phyloP scores from a whole-genome alignment of 2,329 filamentous ascomycete genomes.

The Fusarium robinianum region DNA sequence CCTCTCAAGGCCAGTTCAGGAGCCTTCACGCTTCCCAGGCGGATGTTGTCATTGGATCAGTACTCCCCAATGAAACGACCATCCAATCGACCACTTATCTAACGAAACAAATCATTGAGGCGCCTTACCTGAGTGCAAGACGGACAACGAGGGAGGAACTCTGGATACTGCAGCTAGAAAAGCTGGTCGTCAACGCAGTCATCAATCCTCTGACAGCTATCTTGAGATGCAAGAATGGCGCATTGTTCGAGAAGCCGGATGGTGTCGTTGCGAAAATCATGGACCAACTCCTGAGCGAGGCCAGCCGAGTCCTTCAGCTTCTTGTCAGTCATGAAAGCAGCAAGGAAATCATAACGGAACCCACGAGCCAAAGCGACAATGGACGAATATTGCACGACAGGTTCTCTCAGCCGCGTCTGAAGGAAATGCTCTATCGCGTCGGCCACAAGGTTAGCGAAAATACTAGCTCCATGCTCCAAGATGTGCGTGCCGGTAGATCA shows the following conservation, averaged over 20 bases:
- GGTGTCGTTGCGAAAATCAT: constrained; percentile 62
- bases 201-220: constrained; percentile 87
- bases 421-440: constrained; percentile 51
- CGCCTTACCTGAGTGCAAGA: constrained; percentile 50
- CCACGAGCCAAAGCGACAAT: neutral
- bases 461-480: constrained; percentile 66
- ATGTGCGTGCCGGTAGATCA: constrained; percentile 53
- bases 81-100: constrained; percentile 43
- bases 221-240: constrained; percentile 77
- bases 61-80: constrained; percentile 40
- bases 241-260: constrained; percentile 64
- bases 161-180: constrained; percentile 75
- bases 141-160: constrained; percentile 50
- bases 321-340: constrained; percentile 64
- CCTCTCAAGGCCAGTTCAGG: constrained; percentile 53
- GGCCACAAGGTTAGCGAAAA: constrained; percentile 57
- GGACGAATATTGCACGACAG: constrained; percentile 40
- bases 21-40: constrained; percentile 58
- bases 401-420: constrained; percentile 50
- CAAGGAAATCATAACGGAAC: constrained; percentile 43
- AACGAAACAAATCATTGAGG: constrained; percentile 46
- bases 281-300: constrained; percentile 73
- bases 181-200: constrained; percentile 77
- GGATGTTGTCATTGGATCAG: constrained; percentile 52
- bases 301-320: constrained; percentile 70